A percentile compares a stretch with the other conserved stretches of the same genome.
Evolutionary conservation across 805 yeast genomes (phyloP).

Genomic region (Suhomyces vadensis): DNA sequence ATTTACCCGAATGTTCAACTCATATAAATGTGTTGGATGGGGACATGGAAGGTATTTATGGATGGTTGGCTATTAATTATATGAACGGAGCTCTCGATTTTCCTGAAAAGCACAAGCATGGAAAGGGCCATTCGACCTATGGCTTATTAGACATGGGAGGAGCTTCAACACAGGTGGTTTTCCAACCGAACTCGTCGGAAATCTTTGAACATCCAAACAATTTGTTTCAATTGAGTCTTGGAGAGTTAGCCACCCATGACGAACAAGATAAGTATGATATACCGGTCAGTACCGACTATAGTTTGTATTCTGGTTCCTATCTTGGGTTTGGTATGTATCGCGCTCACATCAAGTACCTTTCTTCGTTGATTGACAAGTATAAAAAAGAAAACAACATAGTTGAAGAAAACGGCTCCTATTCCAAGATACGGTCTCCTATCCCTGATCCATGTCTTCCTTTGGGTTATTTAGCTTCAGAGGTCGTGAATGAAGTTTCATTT

Average conservation of each 20-base stretch:
- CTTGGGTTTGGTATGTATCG: constrained; percentile 63
- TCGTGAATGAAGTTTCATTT: constrained; percentile 25
- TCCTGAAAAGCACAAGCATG: constrained; percentile 41
- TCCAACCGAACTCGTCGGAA: constrained; percentile 55
- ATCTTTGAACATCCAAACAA: constrained; percentile 46
- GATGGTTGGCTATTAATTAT: constrained; percentile 66
- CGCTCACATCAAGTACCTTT: constrained; percentile 50
- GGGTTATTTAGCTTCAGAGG: constrained; percentile 33
- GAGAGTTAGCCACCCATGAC: constrained; percentile 26
- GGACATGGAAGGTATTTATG: constrained; percentile 64
- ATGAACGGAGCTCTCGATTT: constrained; percentile 46
- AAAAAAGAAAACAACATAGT: constrained; percentile 17
- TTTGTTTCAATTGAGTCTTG: constrained; percentile 47
- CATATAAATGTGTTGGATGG: constrained; percentile 66
- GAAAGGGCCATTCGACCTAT: constrained; percentile 48
- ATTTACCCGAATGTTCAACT: constrained; percentile 58
- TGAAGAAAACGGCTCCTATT: constrained; percentile 13
- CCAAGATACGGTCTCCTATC: constrained; percentile 28
- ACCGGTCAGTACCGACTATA: constrained; percentile 31
- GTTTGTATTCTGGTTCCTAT: constrained; percentile 56
- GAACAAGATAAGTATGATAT: constrained; percentile 12
- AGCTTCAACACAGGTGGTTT: constrained; percentile 64
- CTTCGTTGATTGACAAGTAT: constrained; percentile 30
- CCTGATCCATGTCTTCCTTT: constrained; percentile 61
- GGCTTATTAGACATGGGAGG: constrained; percentile 68